Percentiles rank a stretch among this genome's conserved stretches.
phyloP scores from a whole-genome alignment of 345 rosid species.

The Schrenkiella parvula region DNA sequence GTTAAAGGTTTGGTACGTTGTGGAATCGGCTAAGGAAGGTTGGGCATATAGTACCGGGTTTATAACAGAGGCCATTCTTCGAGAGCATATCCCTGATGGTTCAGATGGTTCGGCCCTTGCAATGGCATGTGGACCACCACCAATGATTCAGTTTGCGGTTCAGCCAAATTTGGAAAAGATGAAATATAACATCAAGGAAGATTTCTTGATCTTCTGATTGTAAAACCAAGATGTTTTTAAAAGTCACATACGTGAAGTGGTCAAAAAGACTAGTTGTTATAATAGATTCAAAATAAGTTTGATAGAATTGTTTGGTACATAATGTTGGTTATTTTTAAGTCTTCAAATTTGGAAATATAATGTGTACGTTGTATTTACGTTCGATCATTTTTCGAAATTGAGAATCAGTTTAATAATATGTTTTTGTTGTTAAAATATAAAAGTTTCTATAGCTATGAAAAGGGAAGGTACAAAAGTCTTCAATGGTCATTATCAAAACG shows the following conservation, averaged over 20 bases:
- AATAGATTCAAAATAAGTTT: slow-evolving; percentile 12
- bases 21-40: slow-evolving; percentile 50
- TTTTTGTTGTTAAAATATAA: neutral
- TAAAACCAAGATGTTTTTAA: neutral
- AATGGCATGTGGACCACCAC: slow-evolving; percentile 88
- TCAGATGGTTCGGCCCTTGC: slow-evolving; percentile 52
- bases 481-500: neutral
- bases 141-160: slow-evolving; percentile 89
- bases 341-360: neutral
- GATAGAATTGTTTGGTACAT: slow-evolving; percentile 17
- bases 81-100: slow-evolving; percentile 67
- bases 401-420: neutral
- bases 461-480: neutral
- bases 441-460: neutral
- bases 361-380: slow-evolving; percentile 4
- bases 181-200: slow-evolving; percentile 62
- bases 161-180: slow-evolving; percentile 90
- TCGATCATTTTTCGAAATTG: neutral
- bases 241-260: neutral
- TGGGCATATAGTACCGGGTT: slow-evolving; percentile 75
- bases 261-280: slow-evolving; percentile 2
- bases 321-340: slow-evolving; percentile 1
- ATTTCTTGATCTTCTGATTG: slow-evolving; percentile 58
- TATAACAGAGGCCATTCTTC: slow-evolving; percentile 55
- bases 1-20: slow-evolving; percentile 90